These are phyloP conservation scores for Ceratobasidium sp. DNA, from an alignment of 1,284 basidiomycete genomes.

Conservation along the genomic window DNA sequence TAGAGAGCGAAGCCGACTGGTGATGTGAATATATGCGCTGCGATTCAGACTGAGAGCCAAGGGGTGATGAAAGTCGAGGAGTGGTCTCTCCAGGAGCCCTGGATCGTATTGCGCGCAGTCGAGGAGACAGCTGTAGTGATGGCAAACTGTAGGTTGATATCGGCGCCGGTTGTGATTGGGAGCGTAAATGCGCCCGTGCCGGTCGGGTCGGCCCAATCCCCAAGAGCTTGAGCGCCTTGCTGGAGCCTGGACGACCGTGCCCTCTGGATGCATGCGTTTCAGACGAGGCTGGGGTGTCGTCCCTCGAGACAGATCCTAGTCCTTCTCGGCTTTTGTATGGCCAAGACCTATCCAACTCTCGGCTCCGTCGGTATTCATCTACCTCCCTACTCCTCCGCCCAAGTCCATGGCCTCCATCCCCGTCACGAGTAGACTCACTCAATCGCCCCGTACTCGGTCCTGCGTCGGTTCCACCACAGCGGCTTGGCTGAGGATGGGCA, in stretches of 20 bases:
- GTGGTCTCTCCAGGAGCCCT: conserved; percentile 8
- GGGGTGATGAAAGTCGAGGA: too few species aligned
- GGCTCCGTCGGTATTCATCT: background rate
- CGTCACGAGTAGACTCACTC: too few species aligned
- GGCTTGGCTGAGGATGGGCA: background rate
- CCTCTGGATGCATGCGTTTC: background rate
- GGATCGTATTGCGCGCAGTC: background rate
- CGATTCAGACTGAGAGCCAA: conserved; percentile 11
- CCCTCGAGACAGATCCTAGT: background rate
- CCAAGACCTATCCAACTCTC: conserved; percentile 2
- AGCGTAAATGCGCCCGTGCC: conserved; percentile 23
- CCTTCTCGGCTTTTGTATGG: too few species aligned
- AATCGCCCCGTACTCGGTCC: too few species aligned
- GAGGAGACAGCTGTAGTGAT: conserved; percentile 26
- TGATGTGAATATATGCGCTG: conserved; percentile 16
- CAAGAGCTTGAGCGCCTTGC: conserved; percentile 6
- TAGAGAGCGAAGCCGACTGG: background rate
- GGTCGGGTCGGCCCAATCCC: conserved; percentile 15
- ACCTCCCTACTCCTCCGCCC: conserved; percentile 2
- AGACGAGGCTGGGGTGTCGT: background rate
- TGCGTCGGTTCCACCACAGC: background rate
- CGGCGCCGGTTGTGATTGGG: background rate
- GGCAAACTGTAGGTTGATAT: conserved; percentile 29
- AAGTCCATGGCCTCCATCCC: background rate
- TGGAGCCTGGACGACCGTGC: background rate